Base-by-base conservation (phyloP, 352 stramenopile species). In the Hyaloperonospora brassicae region DNA sequence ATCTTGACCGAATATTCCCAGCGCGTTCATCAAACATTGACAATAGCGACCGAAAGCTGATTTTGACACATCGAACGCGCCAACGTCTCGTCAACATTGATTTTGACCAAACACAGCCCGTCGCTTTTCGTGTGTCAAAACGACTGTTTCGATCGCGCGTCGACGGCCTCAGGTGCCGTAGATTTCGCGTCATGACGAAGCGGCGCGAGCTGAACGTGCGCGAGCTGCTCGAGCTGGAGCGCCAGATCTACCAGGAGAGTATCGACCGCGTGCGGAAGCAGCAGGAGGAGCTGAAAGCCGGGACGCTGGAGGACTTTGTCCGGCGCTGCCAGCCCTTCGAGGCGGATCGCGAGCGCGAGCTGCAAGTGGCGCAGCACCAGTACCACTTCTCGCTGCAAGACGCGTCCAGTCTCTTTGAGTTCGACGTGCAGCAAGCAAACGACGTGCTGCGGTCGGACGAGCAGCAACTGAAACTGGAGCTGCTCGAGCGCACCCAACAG, bases 181-280 rank as follows among this genome's bases (percentile, higher is more conserved):
- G 39, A 55, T 55, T 49, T 24, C 17, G 14, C 45, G 30, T 43
- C 38, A 57, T 57, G 47, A 47, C 40, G 17, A 23, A 31, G 6
- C 27, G 27, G 22, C 24, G 44, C 46, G 46, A 63, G 50, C 72
- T 82, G 34, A 85, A 76, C 36, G 80, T 88, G 46, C 77, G 76
- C 17, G 70, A 88, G 60, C 59, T 90, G 62, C 67, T 90, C 57
- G 80, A 90, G 63, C 68, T 90, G 36, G 79, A 93, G 72, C 67
- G 76, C 22, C 72, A 87, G 64, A 68, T 93, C 25, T 90, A 90
- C 54, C 78, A 93, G 63, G 78, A 93, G 45, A 89, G 74, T 57
- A 90, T 93, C 44, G 76, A 89, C 25, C 74, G 70, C n/a, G 70
- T 74, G 30, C 45, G 59, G 39, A 49, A 59, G 38, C 80, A 85